Evolutionary conservation across 169 alveolate species (phyloP), one percentile per base, ranked within the genome.

Genomic region (Plasmodium coatneyi): DNA sequence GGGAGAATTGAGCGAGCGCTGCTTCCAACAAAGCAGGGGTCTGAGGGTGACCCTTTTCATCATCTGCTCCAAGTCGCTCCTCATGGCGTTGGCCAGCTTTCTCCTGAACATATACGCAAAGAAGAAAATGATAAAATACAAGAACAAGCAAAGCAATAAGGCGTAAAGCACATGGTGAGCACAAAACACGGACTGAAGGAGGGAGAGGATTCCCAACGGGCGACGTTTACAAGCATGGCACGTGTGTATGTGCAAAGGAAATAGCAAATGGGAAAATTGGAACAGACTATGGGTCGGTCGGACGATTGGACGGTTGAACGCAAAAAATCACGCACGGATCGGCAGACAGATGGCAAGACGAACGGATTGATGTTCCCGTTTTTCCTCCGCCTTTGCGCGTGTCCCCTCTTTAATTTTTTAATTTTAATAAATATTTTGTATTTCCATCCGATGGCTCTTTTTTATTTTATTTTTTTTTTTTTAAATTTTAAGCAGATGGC

Each of bases 1-100:
- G 93, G 84, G 93, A 7, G 93, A 86, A n/a, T 22, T 86, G 19
- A 74, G 81, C 46, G 93, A 86, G 25, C 16, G 22, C 39, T 86
- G 93, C 30, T 56, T 30, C 41, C 54, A 78, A 19, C 86, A 86
- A 52, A 72, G 81, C 28, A 49, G 74, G 30, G 93, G 93, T 2
- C 80, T 86, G 25, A 22, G 34, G 76, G 60, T 86, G 7, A 86
- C 93, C 0, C 80, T 70, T 25, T n/a, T 86, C 14, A 76, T 86
- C 22, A 52, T 86, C 6, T 86, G 86, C 43, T 72, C 86, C 28
- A 86, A 86, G 70, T 19, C 81, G 0, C 84, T 86, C 66, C 1
- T 86, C 78, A 86, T 86, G 84, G 32, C 71, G 41, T 1, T 30
- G 32, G 93, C 86, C 16, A 70, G 80, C 39, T 52, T 76, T 32